phyloP scores from a whole-genome alignment of 805 yeast genomes.

The Lipomyces starkeyi region DNA sequence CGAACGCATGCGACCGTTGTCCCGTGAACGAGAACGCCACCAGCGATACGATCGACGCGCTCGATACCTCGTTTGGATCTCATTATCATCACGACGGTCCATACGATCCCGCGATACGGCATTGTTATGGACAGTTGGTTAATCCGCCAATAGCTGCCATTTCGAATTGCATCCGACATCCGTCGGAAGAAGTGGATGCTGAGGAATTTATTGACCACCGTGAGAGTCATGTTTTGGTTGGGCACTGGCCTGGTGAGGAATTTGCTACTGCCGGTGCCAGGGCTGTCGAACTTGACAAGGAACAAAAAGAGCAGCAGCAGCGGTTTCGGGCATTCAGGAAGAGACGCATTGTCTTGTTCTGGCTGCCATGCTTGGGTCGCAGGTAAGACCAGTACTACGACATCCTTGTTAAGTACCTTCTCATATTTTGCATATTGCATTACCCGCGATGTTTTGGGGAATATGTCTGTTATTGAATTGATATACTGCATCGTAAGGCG shows the following conservation, averaged over 20 bases:
- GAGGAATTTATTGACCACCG: neutral
- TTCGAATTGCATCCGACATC: neutral
- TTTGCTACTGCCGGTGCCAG: constrained; percentile 13
- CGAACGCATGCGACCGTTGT: neutral
- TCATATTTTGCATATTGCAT: too few species aligned
- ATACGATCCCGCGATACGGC: constrained; percentile 12
- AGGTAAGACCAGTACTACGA: neutral
- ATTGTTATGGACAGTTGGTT: constrained; percentile 5
- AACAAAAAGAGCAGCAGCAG: neutral
- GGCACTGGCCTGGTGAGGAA: constrained; percentile 21
- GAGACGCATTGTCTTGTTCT: neutral
- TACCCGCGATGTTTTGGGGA: neutral
- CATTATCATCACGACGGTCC: constrained; percentile 22
- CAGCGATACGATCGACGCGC: constrained; percentile 17
- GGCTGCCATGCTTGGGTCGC: neutral
- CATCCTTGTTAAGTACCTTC: neutral
- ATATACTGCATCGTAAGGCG: too few species aligned
- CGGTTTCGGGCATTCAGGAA: neutral
- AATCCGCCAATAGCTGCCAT: constrained; percentile 16
- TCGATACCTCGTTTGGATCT: constrained; percentile 16
- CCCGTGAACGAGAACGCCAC: neutral
- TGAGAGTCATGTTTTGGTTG: constrained; percentile 9
- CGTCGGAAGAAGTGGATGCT: constrained; percentile 11
- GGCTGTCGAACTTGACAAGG: neutral
- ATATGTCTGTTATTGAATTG: too few species aligned